Percentiles rank a stretch among this genome's conserved stretches.
Evolutionary conservation across 2,329 filamentous ascomycete genomes (phyloP).

Genomic region (Ilyonectria destructans): DNA sequence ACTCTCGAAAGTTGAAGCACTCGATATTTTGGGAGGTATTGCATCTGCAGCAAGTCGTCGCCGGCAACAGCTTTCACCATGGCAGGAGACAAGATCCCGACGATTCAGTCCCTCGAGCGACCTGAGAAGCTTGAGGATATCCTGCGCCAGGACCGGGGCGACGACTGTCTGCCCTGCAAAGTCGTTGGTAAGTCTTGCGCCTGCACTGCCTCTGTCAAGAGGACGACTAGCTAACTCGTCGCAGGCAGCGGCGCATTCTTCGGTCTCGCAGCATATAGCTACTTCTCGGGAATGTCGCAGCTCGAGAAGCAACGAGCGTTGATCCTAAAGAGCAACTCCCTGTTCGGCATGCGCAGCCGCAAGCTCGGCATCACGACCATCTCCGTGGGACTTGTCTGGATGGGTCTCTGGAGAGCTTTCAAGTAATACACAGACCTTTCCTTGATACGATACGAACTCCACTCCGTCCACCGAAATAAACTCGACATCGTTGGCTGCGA

Average conservation of each 20-base stretch:
- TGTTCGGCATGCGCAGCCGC: constrained; percentile 81
- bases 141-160: constrained; percentile 69
- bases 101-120: constrained; percentile 69
- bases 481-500: not conserved
- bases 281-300: constrained; percentile 81
- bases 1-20: constrained; percentile 36
- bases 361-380: constrained; percentile 78
- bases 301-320: constrained; percentile 76
- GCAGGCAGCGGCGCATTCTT: constrained; percentile 83
- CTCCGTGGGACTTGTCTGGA: constrained; percentile 77
- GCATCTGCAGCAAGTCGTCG: constrained; percentile 4
- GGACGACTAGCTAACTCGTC: constrained; percentile 30
- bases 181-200: constrained; percentile 73
- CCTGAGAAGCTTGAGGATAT: constrained; percentile 75
- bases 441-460: constrained; percentile 27
- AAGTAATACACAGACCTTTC: constrained; percentile 49
- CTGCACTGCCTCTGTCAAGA: constrained; percentile 2
- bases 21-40: constrained; percentile 33
- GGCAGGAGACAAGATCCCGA: constrained; percentile 62
- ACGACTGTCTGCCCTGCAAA: constrained; percentile 81
- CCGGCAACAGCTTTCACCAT: constrained; percentile 42
- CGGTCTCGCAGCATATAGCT: constrained; percentile 84
- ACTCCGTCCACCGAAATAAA: constrained; percentile 24
- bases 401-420: constrained; percentile 80
- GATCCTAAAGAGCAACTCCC: constrained; percentile 79